A percentile compares a stretch with the other conserved stretches of the same genome.
Conservation (phyloP, 1,139 yeast species). For the Blastobotrys petasosporus region DNA sequence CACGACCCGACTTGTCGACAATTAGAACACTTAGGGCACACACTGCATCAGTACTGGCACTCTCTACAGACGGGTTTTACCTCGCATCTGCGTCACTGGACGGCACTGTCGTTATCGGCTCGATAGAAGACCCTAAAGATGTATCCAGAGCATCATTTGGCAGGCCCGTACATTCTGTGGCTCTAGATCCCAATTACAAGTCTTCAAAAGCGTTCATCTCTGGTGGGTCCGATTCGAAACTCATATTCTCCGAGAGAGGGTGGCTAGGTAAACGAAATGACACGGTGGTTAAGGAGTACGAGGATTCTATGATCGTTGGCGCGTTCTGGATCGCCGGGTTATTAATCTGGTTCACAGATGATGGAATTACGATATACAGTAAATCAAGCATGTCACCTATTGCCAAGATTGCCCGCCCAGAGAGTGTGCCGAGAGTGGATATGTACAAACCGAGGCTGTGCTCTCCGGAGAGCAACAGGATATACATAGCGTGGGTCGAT, state of each 20-base stretch:
- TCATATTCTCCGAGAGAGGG: conserved; percentile 64
- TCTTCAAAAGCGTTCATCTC: conserved; percentile 62
- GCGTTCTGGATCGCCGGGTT: conserved; percentile 39
- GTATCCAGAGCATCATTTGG: conserved; percentile 74
- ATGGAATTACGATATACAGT: conserved; percentile 51
- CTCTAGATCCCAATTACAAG: conserved; percentile 64
- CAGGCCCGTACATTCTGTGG: conserved; percentile 83
- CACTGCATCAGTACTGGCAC: conserved; percentile 69
- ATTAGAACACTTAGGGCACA: conserved; percentile 78
- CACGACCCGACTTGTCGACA: conserved; percentile 50
- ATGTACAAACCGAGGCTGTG: conserved; percentile 77
- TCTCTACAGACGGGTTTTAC: conserved; percentile 61
- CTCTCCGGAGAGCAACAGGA: conserved; percentile 59
- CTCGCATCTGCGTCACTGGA: conserved; percentile 90
- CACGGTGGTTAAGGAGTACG: conserved; percentile 50
- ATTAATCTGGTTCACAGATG: conserved; percentile 70
- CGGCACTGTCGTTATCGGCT: conserved; percentile 83
- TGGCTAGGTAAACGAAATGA: conserved; percentile 87
- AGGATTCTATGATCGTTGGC: conserved; percentile 64
- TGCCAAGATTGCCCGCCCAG: conserved; percentile 51
- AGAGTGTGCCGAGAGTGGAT: conserved; percentile 64
- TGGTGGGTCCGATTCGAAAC: conserved; percentile 89
- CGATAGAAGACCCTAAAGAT: conserved; percentile 56
- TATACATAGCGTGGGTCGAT: conserved; percentile 79
- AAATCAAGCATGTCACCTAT: conserved; percentile 30